phyloP scores from a whole-genome alignment of 495 filamentous ascomycete species.

The Bacidia rubella region DNA sequence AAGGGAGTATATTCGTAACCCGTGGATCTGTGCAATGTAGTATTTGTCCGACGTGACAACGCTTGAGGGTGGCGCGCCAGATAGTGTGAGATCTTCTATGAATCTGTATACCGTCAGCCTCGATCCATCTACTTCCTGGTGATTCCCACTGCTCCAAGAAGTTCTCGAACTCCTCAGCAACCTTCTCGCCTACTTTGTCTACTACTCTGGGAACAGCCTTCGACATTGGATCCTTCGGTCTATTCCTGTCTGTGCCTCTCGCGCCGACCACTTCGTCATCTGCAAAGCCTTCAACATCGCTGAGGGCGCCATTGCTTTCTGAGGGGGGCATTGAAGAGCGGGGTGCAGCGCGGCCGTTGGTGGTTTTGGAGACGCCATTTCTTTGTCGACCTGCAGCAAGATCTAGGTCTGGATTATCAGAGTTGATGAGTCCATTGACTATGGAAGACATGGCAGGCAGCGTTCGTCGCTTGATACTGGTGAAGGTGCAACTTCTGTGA shows the following conservation, averaged over 20 bases:
- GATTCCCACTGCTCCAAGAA: conserved; percentile 64
- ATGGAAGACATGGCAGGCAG: conserved; percentile 39
- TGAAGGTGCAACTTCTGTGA: too few relatives aligned
- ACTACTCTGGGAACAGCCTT: conserved; percentile 67
- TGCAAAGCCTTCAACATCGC: conserved; percentile 38
- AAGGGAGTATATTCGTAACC: conserved; percentile 69
- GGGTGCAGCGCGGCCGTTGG: conserved; percentile 26
- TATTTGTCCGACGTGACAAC: conserved; percentile 74
- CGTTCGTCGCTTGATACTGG: too few relatives aligned
- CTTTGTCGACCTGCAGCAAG: conserved; percentile 19
- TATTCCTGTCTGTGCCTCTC: conserved; percentile 39
- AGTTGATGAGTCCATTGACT: conserved; percentile 38
- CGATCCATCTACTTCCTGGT: conserved; percentile 12
- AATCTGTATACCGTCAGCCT: conserved; percentile 46
- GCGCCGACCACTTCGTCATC: conserved; percentile 50
- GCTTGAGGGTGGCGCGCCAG: conserved; percentile 61
- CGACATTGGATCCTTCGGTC: conserved; percentile 46
- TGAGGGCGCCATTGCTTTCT: conserved; percentile 42
- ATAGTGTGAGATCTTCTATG: conserved; percentile 60
- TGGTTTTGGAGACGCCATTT: conserved; percentile 9
- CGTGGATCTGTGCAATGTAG: conserved; percentile 92
- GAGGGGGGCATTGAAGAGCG: conserved; percentile 26
- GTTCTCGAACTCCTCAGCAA: conserved; percentile 72
- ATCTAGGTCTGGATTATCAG: conserved; percentile 33
- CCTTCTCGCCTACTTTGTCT: conserved; percentile 72